Conservation (phyloP, 139 green algal genomes). For the Penium margaritaceum region DNA sequence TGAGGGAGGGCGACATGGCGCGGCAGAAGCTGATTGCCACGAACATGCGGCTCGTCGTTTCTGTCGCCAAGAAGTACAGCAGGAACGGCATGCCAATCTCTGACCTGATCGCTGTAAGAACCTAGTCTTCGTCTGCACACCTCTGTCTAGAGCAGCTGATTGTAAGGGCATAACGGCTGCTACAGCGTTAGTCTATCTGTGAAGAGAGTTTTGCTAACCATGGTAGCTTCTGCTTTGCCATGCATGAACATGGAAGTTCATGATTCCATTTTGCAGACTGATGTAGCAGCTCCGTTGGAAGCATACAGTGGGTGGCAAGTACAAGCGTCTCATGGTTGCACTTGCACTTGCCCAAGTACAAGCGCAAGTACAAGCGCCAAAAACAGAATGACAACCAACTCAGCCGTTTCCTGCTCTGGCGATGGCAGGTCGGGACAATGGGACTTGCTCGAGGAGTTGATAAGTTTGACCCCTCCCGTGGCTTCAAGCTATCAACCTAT, state of each 20-base stretch:
- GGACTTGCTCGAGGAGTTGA: slow-evolving; percentile 76
- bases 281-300: too few relatives aligned
- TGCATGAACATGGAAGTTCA: background rate
- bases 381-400: background rate
- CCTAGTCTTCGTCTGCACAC: background rate
- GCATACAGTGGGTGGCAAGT: too few relatives aligned
- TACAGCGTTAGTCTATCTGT: background rate
- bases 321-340: background rate
- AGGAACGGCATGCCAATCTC: slow-evolving; percentile 26
- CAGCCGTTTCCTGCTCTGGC: background rate
- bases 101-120: slow-evolving; percentile 37
- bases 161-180: background rate
- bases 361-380: background rate
- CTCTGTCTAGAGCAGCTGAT: background rate
- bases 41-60: slow-evolving; percentile 42
- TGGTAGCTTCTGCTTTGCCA: too few relatives aligned
- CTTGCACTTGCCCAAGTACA: background rate
- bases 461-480: slow-evolving; percentile 78
- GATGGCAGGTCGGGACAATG: slow-evolving; percentile 57
- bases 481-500: slow-evolving; percentile 95
- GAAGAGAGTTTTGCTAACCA: background rate
- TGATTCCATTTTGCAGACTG: too few relatives aligned
- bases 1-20: slow-evolving; percentile 22
- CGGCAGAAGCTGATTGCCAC: slow-evolving; percentile 28
- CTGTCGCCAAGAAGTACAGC: slow-evolving; percentile 39